Evolutionary conservation across 2,329 filamentous ascomycete genomes (phyloP).

Genomic region (Chrysosporium keratinophilum): DNA sequence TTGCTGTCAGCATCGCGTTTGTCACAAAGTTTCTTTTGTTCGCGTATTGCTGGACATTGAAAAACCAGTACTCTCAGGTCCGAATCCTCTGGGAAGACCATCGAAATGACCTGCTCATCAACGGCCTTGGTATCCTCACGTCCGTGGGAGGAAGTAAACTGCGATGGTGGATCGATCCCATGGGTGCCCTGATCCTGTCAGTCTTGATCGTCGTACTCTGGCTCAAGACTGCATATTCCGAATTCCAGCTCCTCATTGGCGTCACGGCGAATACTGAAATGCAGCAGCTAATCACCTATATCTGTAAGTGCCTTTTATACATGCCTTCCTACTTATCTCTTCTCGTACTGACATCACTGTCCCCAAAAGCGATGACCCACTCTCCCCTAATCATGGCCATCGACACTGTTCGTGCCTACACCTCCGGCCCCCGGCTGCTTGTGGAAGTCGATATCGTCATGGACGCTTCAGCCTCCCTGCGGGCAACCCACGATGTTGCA

Average conservation of each 20-base stretch:
- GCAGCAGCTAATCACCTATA: constrained; percentile 91
- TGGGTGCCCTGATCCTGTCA: constrained; percentile 77
- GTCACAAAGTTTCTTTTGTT: constrained; percentile 73
- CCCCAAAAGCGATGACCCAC: constrained; percentile 61
- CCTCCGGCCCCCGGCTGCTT: constrained; percentile 76
- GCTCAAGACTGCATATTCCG: constrained; percentile 72
- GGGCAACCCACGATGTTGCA: constrained; percentile 80
- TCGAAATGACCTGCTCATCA: constrained; percentile 93
- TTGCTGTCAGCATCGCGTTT: constrained; percentile 78
- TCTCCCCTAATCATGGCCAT: constrained; percentile 70
- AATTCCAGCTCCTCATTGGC: constrained; percentile 86
- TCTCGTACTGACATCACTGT: neutral
- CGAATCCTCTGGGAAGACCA: constrained; percentile 94
- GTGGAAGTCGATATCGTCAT: constrained; percentile 97
- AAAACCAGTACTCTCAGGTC: constrained; percentile 84
- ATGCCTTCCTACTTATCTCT: neutral
- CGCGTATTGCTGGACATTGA: constrained; percentile 81
- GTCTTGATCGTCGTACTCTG: constrained; percentile 68
- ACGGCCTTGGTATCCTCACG: constrained; percentile 82
- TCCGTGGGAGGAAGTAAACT: constrained; percentile 85
- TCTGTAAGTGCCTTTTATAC: constrained; percentile 30
- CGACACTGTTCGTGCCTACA: constrained; percentile 90
- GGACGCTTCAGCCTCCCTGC: constrained; percentile 61
- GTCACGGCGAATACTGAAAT: constrained; percentile 75
- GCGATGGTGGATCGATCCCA: constrained; percentile 88